A percentile compares a stretch with the other conserved stretches of the same genome.
Evolutionary conservation across 495 filamentous ascomycete species (phyloP).

Genomic region (Talaromyces adpressus): DNA sequence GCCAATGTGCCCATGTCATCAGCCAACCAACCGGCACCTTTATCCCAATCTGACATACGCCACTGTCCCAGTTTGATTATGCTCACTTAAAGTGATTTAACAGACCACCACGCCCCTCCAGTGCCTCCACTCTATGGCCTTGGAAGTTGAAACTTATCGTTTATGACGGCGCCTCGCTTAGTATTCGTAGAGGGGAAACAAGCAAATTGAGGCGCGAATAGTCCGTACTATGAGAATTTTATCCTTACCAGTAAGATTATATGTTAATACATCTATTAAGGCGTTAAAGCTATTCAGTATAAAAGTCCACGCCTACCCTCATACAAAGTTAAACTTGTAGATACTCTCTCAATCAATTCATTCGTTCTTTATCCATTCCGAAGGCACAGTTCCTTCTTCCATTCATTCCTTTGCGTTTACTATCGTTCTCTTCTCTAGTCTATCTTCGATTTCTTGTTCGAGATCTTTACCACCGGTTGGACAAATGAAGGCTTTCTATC

Average conservation of each 20-base stretch:
- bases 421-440: neutral
- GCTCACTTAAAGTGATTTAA: neutral
- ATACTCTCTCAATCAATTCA: neutral
- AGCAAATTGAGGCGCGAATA: neutral
- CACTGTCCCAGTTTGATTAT: neutral
- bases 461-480: neutral
- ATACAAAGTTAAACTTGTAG: neutral
- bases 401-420: neutral
- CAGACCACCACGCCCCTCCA: neutral
- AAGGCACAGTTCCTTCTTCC: neutral
- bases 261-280: neutral
- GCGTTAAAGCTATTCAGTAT: neutral
- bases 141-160: neutral
- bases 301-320: neutral
- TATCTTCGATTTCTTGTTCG: neutral
- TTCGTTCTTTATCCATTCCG: neutral
- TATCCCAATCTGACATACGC: neutral
- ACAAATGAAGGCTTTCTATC: conserved; percentile 4
- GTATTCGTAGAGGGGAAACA: neutral
- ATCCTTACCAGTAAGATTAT: neutral
- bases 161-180: neutral
- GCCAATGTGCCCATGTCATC: neutral
- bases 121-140: neutral
- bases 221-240: neutral
- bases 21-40: neutral